Base-by-base conservation (phyloP, 1,139 yeast genomes). In the Yamadazyma songkhlaensis region DNA sequence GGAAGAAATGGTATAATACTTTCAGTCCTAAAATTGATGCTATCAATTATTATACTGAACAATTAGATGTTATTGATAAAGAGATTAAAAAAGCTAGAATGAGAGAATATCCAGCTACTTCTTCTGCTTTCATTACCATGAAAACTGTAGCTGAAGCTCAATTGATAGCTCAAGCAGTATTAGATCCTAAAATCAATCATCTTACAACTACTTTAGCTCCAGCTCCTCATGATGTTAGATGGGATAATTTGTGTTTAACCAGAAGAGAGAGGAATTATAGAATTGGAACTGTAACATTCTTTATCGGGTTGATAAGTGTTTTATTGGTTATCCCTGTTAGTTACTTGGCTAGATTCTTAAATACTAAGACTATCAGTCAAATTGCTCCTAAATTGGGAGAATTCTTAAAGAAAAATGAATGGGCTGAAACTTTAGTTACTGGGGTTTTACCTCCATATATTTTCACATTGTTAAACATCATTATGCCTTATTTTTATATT, bases 61-160 rank as follows among this genome's bases (percentile, higher is more conserved):
- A 74, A 50, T 65, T 87, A 20, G 75, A 75, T 11, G 59, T 64
- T 6, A 53, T 86, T 6, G 94, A 87, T 52, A 66, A 66, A 32
- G 69, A 76, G 43, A 85, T 87, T 33, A 29, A 52, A 3, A 63
- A 68, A 28, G 84, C 86, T 1, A 66, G 90, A 43, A 61, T 59
- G 24, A 67, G 78, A 41, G 83, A 81, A 43, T 84, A 79, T 48
- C 78, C 89, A 0, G 81, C 89, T 1, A 64, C 72, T 4, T 66
- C 74, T 6, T 61, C 70, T 9, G 95, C 96, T 0, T 87, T 87
- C 58, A 77, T 87, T 15, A 87, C 95, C 1, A 82, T 87, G 92
- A 83, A 81, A 45, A 74, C 87, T 2, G 95, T 86, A 8, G 86
- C 94, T 0, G 81, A 83, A 49, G 95, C 96, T 1, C 96, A 87